Conservation (phyloP, 257 asterid species). For the Oldenlandia corymbosa region DNA sequence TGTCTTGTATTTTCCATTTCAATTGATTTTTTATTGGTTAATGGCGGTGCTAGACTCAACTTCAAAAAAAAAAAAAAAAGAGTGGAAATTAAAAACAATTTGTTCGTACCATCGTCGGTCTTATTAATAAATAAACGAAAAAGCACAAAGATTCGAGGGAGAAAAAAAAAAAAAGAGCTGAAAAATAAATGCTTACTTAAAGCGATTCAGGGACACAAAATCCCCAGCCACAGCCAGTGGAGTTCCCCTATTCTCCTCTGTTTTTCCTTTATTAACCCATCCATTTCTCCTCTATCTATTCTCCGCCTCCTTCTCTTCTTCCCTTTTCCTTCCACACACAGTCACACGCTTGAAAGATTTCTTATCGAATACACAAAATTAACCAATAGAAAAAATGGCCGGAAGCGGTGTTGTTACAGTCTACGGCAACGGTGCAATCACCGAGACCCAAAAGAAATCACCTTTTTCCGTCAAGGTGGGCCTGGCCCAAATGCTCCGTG, state of each 20-base stretch:
- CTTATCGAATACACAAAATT: background rate
- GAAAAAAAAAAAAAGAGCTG: background rate
- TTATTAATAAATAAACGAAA: no score
- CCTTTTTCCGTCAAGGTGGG: slow-evolving; percentile 93
- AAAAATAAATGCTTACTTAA: slow-evolving; percentile 1
- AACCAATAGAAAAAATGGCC: slow-evolving; percentile 35
- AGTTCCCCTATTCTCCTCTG: no score
- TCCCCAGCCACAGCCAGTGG: slow-evolving; percentile 19
- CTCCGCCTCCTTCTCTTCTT: background rate
- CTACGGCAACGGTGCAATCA: slow-evolving; percentile 80
- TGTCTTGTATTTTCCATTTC: no score
- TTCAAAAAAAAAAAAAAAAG: no score
- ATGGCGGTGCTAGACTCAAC: no score
- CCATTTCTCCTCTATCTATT: background rate
- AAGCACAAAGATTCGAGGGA: background rate
- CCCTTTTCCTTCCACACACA: background rate
- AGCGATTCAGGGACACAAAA: slow-evolving; percentile 19
- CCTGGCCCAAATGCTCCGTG: slow-evolving; percentile 93
- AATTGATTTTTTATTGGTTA: no score
- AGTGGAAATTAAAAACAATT: no score
- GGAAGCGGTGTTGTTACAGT: slow-evolving; percentile 89
- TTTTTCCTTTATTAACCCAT: background rate
- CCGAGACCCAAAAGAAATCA: slow-evolving; percentile 73
- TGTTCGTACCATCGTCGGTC: no score
- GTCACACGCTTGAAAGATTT: background rate